Evolutionary conservation across 2,329 filamentous ascomycete species (phyloP), one percentile per base, ranked within the genome.

Genomic region (Trichoderma harzianum): DNA sequence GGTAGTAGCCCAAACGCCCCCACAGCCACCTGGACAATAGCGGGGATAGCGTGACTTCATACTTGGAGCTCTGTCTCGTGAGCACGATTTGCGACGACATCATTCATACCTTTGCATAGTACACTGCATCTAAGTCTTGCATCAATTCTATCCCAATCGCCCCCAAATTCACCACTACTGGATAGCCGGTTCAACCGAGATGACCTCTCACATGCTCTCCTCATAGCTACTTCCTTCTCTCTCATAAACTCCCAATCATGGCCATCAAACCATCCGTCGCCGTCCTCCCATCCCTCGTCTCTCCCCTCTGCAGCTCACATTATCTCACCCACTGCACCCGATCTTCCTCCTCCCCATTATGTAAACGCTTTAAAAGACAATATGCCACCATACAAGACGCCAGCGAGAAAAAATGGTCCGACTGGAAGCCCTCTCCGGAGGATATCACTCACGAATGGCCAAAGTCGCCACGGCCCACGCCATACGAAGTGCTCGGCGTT

Each of bases 401-500:
- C 16, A 28, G 28, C 14, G 43, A 53, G 11, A 69, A 28, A 51
- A 62, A 63, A 30, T 69, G 70, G 70, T 69, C 70, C 34, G 62
- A 70, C 39, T 18, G 47, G 18, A 70, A 47, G 3, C 18, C 65
- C 39, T 7, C 69, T 28, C 69, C 75, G 26, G 72, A 75, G 21
- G 67, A 69, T 12, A 10, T 5, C 7, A n/a, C 70, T 55, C 75
- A 78, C 7, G 74, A 77, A 43, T 90, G 88, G 88, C 88, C 88
- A 3, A 78, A 79, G 6, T 78, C 79, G 7, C 73, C 78, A 24
- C 78, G 85, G 53, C 93, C 93, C 1, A 95, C 95, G 0, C 96
- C 96, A 1, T 98, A 99, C 83, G 93, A 98, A 78, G 93, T 99
- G 78, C 91, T 98, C 77, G 85, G 88, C 73, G 81, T 84, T 62